These are phyloP conservation scores for Ascocoryne sarcoides DNA, from an alignment of 2,329 filamentous ascomycete species.

Conservation along the genomic window DNA sequence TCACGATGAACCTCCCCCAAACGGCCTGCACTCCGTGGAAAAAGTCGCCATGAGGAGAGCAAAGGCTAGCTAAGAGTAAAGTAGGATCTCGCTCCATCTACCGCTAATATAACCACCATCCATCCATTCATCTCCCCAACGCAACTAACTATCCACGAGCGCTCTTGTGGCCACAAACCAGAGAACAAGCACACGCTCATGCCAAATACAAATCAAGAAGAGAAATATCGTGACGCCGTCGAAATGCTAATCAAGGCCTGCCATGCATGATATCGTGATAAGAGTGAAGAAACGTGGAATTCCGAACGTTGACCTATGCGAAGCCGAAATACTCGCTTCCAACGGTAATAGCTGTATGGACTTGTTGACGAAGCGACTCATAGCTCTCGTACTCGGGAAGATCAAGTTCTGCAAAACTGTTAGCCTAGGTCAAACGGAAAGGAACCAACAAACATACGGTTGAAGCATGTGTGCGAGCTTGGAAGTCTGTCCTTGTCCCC, in stretches of 20 bases:
- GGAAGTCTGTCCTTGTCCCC: constrained; percentile 92
- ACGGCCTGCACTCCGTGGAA: neutral
- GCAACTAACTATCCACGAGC: too few species aligned
- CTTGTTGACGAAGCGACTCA: constrained; percentile 74
- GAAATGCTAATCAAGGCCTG: constrained; percentile 28
- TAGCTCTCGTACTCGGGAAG: constrained; percentile 97
- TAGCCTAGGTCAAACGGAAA: constrained; percentile 13
- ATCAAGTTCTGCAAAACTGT: constrained; percentile 66
- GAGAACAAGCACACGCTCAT: constrained; percentile 6
- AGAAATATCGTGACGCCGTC: constrained; percentile 20
- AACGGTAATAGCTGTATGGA: constrained; percentile 94
- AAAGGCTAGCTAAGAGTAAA: neutral
- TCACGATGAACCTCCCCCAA: neutral
- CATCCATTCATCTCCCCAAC: too few species aligned
- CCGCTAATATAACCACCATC: too few species aligned
- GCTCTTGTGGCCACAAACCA: too few species aligned
- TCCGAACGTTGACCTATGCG: constrained; percentile 49
- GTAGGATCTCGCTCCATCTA: neutral
- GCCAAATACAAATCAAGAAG: constrained; percentile 18
- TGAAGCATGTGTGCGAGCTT: constrained; percentile 97
- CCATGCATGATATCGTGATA: constrained; percentile 23
- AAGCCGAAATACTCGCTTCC: constrained; percentile 98
- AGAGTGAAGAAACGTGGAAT: constrained; percentile 9
- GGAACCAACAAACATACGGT: constrained; percentile 60
- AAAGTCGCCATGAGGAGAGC: neutral